These are phyloP conservation scores for Geotrichum europaeum DNA, from an alignment of 1,139 yeast species.

Conservation along the genomic window DNA sequence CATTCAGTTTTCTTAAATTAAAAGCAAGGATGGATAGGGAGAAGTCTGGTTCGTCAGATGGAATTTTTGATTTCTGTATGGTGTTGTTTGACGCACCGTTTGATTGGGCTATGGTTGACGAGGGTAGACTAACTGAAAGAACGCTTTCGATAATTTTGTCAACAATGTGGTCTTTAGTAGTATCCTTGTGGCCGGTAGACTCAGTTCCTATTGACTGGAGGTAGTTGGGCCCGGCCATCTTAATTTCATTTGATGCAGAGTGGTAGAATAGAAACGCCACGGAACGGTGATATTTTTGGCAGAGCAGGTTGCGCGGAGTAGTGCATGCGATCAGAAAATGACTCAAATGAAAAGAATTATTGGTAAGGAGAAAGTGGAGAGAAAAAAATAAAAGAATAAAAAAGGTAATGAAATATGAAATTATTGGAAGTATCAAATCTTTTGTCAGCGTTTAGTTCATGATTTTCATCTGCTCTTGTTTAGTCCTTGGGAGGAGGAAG, in stretches of 20 bases:
- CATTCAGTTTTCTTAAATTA: slow-evolving; percentile 15
- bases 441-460: too few relatives aligned
- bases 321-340: too few relatives aligned
- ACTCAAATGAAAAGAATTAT: too few relatives aligned
- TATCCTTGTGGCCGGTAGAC: not conserved
- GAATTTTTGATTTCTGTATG: not conserved
- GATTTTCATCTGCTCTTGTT: too few relatives aligned
- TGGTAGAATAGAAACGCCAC: not conserved
- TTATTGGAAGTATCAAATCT: too few relatives aligned
- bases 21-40: slow-evolving; percentile 17
- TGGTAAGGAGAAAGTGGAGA: too few relatives aligned
- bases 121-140: slow-evolving; percentile 6
- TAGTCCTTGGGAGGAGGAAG: too few relatives aligned
- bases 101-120: not conserved
- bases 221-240: not conserved
- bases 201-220: not conserved
- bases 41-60: slow-evolving; percentile 9
- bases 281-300: not conserved
- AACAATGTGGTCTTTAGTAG: slow-evolving; percentile 11
- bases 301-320: not conserved
- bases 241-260: not conserved
- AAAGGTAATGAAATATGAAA: too few relatives aligned
- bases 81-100: not conserved
- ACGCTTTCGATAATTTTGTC: slow-evolving; percentile 17
- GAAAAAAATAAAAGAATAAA: too few relatives aligned